Conservation (phyloP, 169 alveolate genomes). For the Eimeria maxima region DNA sequence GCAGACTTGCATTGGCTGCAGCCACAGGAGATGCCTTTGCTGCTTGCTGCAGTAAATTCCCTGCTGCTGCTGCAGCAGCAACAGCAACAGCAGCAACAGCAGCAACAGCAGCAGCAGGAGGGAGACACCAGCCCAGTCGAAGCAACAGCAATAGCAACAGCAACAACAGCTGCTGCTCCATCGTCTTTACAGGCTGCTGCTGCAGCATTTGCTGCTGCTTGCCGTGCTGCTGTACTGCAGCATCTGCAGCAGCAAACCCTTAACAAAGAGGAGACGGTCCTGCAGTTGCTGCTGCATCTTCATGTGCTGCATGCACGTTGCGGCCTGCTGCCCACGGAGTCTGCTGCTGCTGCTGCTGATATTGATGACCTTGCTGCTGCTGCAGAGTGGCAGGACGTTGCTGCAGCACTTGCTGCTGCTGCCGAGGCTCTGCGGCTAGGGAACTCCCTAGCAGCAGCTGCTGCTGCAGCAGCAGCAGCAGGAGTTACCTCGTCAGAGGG, state of each 20-base stretch:
- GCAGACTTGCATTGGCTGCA: slow-evolving; percentile 17
- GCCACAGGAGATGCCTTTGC: slow-evolving; percentile 53
- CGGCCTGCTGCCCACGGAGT: slow-evolving; percentile 8
- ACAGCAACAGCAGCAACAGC: not conserved
- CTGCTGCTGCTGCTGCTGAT: slow-evolving; percentile 48
- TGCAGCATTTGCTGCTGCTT: slow-evolving; percentile 22
- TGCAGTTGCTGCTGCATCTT: slow-evolving; percentile 61
- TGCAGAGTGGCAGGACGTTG: not conserved
- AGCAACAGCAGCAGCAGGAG: slow-evolving; percentile 26
- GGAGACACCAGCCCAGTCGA: not conserved
- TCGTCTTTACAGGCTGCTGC: not conserved
- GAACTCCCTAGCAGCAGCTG: not conserved
- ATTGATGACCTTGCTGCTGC: not conserved
- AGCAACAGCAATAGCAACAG: slow-evolving; percentile 15
- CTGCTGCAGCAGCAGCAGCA: slow-evolving; percentile 9
- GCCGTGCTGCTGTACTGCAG: slow-evolving; percentile 56
- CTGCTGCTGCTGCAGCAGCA: slow-evolving; percentile 37
- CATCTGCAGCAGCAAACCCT: slow-evolving; percentile 53
- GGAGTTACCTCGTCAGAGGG: not conserved
- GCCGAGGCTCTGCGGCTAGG: not conserved
- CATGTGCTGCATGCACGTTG: slow-evolving; percentile 64
- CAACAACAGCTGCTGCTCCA: slow-evolving; percentile 15
- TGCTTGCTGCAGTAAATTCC: slow-evolving; percentile 39
- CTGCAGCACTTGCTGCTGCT: slow-evolving; percentile 35
- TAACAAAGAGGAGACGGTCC: not conserved